Conservation (phyloP, 257 asterid species). For the Eustoma russellianum region DNA sequence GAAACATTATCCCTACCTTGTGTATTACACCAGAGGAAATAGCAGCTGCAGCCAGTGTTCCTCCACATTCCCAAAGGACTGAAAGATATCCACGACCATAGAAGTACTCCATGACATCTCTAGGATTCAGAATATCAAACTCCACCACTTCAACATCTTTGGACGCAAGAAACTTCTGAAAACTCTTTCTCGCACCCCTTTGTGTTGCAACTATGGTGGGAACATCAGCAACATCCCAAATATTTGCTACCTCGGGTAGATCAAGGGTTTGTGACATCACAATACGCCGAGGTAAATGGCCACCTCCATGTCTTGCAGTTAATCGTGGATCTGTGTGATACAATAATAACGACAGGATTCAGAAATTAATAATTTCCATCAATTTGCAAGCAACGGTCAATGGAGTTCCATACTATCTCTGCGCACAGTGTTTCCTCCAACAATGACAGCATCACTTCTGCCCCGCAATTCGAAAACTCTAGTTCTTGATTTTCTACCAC, state of each 20-base stretch:
- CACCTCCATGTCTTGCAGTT: constrained; percentile 95
- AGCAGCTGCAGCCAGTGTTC: constrained; percentile 92
- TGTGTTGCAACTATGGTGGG: constrained; percentile 86
- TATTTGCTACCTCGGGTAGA: constrained; percentile 84
- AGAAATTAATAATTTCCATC: constrained; percentile 8
- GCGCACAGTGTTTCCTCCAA: constrained; percentile 98
- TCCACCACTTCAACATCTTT: constrained; percentile 94
- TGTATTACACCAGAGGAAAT: constrained; percentile 83
- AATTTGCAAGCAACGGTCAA: constrained; percentile 16
- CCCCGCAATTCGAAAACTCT: constrained; percentile 88
- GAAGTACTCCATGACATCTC: constrained; percentile 74
- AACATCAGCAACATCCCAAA: constrained; percentile 86
- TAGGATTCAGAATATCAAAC: constrained; percentile 83
- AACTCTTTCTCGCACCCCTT: constrained; percentile 87
- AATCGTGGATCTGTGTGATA: constrained; percentile 71
- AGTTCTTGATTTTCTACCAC: constrained; percentile 74
- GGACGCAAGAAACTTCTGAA: constrained; percentile 86
- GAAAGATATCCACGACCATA: constrained; percentile 93
- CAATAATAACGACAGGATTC: constrained; percentile 18
- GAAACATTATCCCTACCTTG: constrained; percentile 38
- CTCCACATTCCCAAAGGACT: constrained; percentile 96
- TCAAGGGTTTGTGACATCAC: constrained; percentile 85
- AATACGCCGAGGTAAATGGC: constrained; percentile 84
- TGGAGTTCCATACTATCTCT: constrained; percentile 69
- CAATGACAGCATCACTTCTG: constrained; percentile 95